Conservation (phyloP, 202 grass and related monocot genomes). For the Brachypodium distachyon region DNA sequence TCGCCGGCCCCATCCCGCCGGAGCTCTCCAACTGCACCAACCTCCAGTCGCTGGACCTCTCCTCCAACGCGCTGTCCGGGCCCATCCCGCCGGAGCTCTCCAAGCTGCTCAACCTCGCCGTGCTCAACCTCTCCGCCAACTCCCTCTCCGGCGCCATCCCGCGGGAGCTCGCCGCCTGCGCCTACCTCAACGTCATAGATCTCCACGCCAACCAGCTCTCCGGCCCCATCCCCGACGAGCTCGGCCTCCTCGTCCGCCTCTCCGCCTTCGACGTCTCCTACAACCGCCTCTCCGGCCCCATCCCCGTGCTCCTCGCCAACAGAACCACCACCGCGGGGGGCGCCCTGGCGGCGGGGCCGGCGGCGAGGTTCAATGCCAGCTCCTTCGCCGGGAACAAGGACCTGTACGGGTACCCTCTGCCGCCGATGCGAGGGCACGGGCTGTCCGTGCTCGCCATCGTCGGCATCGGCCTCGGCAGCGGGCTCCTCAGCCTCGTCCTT, state of each 20-base stretch:
- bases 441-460: conserved; percentile 63
- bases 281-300: conserved; percentile 42
- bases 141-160: conserved; percentile 42
- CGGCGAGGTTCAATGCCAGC: conserved; percentile 48
- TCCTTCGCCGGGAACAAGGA: conserved; percentile 48
- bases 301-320: conserved; percentile 45
- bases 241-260: conserved; percentile 41
- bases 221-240: conserved; percentile 56
- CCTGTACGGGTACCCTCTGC: conserved; percentile 61
- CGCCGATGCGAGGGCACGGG: conserved; percentile 19
- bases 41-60: conserved; percentile 67
- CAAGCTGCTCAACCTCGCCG: conserved; percentile 51
- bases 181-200: conserved; percentile 76
- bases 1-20: conserved; percentile 35
- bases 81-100: conserved; percentile 38
- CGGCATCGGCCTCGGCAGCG: conserved; percentile 60
- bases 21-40: conserved; percentile 66
- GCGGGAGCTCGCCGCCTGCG: conserved; percentile 43
- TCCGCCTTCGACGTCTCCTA: conserved; percentile 55
- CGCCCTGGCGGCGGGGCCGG: neutral
- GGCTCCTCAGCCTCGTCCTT: conserved; percentile 49
- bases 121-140: conserved; percentile 64
- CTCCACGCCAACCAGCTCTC: conserved; percentile 48
- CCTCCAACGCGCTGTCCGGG: conserved; percentile 48
- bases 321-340: conserved; percentile 15